A percentile compares a stretch with the other conserved stretches of the same genome.
Conservation (phyloP, 495 filamentous ascomycete species). For the Chaetomidium leptoderma region DNA sequence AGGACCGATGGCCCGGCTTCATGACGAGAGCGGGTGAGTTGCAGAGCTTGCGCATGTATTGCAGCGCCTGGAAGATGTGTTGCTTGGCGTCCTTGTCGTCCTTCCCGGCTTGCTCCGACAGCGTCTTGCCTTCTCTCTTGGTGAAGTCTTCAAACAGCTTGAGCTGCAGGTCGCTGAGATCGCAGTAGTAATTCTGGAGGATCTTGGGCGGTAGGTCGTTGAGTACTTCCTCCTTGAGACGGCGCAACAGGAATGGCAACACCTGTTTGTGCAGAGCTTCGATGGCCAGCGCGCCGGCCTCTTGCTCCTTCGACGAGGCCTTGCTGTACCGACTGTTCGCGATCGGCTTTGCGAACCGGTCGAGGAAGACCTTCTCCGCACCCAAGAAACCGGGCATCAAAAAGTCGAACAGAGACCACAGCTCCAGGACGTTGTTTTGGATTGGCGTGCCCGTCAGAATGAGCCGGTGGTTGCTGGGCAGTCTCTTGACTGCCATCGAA, state of each 20-base stretch:
- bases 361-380: constrained; percentile 96
- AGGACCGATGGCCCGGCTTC: constrained; percentile 88
- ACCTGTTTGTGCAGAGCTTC: constrained; percentile 98
- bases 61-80: constrained; percentile 97
- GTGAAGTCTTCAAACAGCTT: constrained; percentile 94
- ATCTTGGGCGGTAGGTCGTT: constrained; percentile 98
- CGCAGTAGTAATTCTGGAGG: constrained; percentile 98
- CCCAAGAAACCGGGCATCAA: constrained; percentile 98
- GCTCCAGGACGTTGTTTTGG: constrained; percentile 93
- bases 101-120: constrained; percentile 70
- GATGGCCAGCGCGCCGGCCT: constrained; percentile 91
- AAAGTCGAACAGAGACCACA: constrained; percentile 98
- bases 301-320: constrained; percentile 96
- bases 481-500: constrained; percentile 80
- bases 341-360: constrained; percentile 96
- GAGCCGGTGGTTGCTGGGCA: constrained; percentile 85
- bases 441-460: constrained; percentile 97
- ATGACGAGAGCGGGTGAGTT: constrained; percentile 95
- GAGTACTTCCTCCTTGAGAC: constrained; percentile 95
- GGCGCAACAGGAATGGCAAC: constrained; percentile 89
- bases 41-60: constrained; percentile 99
- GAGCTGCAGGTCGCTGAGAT: constrained; percentile 91
- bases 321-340: constrained; percentile 91
- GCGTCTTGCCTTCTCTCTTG: constrained; percentile 81
- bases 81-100: constrained; percentile 88